phyloP scores from a whole-genome alignment of 768 basidiomycete genomes.

The Tubosaeta sp. region DNA sequence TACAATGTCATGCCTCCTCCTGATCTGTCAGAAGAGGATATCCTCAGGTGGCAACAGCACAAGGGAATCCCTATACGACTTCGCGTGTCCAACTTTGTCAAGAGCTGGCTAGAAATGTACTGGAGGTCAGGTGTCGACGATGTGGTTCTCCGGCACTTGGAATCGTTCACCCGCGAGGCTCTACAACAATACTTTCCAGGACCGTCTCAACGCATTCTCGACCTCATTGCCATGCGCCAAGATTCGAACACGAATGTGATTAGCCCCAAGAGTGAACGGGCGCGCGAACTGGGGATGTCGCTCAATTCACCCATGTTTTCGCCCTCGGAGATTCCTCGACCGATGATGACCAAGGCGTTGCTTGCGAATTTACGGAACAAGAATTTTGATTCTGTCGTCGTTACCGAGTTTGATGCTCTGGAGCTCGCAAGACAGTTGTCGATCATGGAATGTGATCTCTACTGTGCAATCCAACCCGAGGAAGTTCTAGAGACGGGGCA shows the following conservation, averaged over 20 bases:
- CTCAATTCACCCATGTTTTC: slow-evolving; percentile 54
- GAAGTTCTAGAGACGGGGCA: slow-evolving; percentile 85
- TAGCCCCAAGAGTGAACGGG: slow-evolving; percentile 58
- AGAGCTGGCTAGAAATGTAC: slow-evolving; percentile 88
- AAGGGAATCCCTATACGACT: slow-evolving; percentile 90
- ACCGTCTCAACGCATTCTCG: slow-evolving; percentile 69
- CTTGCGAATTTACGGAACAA: slow-evolving; percentile 63
- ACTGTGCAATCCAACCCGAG: slow-evolving; percentile 80
- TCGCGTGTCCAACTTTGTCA: slow-evolving; percentile 89
- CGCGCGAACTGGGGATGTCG: slow-evolving; percentile 72
- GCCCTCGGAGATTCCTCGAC: slow-evolving; percentile 74
- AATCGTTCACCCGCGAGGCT: slow-evolving; percentile 59
- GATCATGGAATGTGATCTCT: slow-evolving; percentile 86
- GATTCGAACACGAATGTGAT: slow-evolving; percentile 44
- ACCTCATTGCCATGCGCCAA: slow-evolving; percentile 55
- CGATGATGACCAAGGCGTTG: slow-evolving; percentile 78
- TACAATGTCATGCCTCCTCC: slow-evolving; percentile 75
- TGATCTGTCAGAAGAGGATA: slow-evolving; percentile 52
- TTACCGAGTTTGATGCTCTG: slow-evolving; percentile 90
- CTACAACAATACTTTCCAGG: slow-evolving; percentile 59
- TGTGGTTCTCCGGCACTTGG: slow-evolving; percentile 51
- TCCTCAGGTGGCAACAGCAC: slow-evolving; percentile 74
- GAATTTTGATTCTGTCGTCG: slow-evolving; percentile 54
- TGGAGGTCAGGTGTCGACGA: slow-evolving; percentile 81
- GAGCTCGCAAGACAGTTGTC: slow-evolving; percentile 94